Percentiles rank a stretch among this genome's conserved stretches.
Evolutionary conservation across 2,329 filamentous ascomycete species (phyloP).

Genomic region (Verticillium nubilum): DNA sequence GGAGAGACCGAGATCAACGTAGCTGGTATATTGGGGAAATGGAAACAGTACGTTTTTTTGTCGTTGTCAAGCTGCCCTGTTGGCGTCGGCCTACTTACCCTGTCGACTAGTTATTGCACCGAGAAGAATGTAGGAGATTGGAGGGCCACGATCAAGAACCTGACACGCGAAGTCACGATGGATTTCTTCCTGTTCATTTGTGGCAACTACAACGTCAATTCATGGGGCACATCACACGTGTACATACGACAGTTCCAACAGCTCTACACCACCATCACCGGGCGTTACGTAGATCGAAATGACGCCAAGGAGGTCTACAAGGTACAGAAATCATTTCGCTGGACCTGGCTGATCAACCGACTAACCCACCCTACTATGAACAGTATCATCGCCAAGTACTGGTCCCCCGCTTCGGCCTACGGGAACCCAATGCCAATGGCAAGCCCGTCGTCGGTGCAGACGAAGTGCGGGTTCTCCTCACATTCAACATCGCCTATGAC

Average conservation of each 20-base stretch:
- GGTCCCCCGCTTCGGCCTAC: slow-evolving; percentile 16
- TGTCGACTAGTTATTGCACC: slow-evolving; percentile 8
- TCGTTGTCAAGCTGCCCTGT: background rate
- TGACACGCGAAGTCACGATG: slow-evolving; percentile 12
- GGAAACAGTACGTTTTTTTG: slow-evolving; percentile 11
- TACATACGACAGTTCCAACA: slow-evolving; percentile 22
- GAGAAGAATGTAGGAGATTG: slow-evolving; percentile 15
- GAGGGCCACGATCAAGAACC: slow-evolving; percentile 12
- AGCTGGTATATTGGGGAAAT: slow-evolving; percentile 15
- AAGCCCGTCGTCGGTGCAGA: slow-evolving; percentile 18
- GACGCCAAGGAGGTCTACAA: slow-evolving; percentile 20
- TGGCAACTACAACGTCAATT: slow-evolving; percentile 16
- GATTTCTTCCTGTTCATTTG: slow-evolving; percentile 20
- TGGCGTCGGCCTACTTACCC: background rate
- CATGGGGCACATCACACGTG: slow-evolving; percentile 13
- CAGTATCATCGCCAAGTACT: slow-evolving; percentile 16
- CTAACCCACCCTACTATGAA: background rate
- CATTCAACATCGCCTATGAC: slow-evolving; percentile 23
- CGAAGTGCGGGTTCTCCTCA: slow-evolving; percentile 16
- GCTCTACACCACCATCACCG: slow-evolving; percentile 16
- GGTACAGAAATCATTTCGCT: slow-evolving; percentile 8
- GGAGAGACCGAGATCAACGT: slow-evolving; percentile 16
- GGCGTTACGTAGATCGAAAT: slow-evolving; percentile 17
- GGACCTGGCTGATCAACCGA: background rate
- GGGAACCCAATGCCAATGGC: slow-evolving; percentile 15